Evolutionary conservation across 2,329 filamentous ascomycete genomes (phyloP), one percentile per base, ranked within the genome.

Genomic region (Pseudopyricularia cyperi): DNA sequence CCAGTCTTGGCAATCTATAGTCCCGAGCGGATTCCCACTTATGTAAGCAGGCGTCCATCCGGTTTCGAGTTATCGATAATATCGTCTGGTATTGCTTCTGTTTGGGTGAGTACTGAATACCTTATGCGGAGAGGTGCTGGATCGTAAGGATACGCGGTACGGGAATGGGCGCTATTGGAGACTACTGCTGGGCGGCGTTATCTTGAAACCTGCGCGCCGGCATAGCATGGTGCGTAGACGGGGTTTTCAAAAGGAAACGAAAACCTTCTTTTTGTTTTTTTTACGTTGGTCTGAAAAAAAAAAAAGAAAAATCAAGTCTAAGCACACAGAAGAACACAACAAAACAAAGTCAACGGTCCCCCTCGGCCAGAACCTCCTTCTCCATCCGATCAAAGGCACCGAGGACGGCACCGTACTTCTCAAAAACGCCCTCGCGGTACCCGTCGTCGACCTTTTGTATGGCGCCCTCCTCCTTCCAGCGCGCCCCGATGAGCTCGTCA

Each of bases 391-490:
- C 82, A 68, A 95, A 94, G 0, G 84, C 86, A 50, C 78, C 76
- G 42, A 96, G 66, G 11, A 90, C 85, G 46, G 76, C 72, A 1
- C 87, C 89, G 67, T 97, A 97, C 64, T 70, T 70, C 65, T 87
- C 80, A 69, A 88, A 97, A 2, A 83, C 71, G 1, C 80, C 85
- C 57, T 82, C 69, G 56, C 80, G 76, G 68, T 90, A 98, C 2
- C 93, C 91, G 2, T 85, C 79, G 39, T 85, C 88, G 46, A 96
- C 84, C 70, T 80, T 87, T 69, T 87, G 80, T 12, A 95, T 83
- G 57, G 90, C 89, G 1, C 82, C 83, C 57, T 85, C 83, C 68
- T 95, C 91, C 55, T 79, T 80, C 93, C 93, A 98, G 56, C 93
- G 75, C 62, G 73, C 72, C 7, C 85, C 88, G 55, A 98, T 84